Percentiles rank a stretch among this genome's conserved stretches.
phyloP scores from a whole-genome alignment of 805 yeast species.

The Saccharomycopsis babjevae region DNA sequence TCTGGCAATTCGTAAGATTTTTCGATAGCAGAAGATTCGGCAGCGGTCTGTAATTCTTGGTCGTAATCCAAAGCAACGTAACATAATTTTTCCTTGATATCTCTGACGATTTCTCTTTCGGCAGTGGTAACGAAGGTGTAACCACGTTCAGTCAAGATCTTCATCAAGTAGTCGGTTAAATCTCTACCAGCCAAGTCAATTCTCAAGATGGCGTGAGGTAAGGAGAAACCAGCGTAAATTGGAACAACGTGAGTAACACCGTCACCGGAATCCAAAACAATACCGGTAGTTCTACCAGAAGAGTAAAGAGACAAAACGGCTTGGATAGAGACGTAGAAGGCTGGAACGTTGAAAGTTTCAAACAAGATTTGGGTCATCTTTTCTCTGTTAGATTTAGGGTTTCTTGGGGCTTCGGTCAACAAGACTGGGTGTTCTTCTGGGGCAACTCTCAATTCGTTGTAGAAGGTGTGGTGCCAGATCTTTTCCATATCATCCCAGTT shows the following conservation, averaged over 20 bases:
- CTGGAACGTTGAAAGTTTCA: conserved; percentile 99
- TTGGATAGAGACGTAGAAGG: conserved; percentile 97
- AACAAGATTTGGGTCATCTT: conserved; percentile 99
- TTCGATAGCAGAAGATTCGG: conserved; percentile 96
- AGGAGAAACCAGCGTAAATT: conserved; percentile 98
- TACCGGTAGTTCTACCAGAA: conserved; percentile 99
- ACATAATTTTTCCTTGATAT: conserved; percentile 97
- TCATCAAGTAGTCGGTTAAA: conserved; percentile 97
- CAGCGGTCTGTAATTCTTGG: conserved; percentile 98
- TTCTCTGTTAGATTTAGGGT: conserved; percentile 99
- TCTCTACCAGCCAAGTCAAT: conserved; percentile 99
- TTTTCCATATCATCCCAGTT: conserved; percentile 99
- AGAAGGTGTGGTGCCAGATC: conserved; percentile 99
- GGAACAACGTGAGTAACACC: conserved; percentile 99
- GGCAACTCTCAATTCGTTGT: conserved; percentile 99
- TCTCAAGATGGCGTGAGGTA: conserved; percentile 98
- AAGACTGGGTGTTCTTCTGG: conserved; percentile 99
- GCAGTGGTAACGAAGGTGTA: conserved; percentile 98
- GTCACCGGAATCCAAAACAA: conserved; percentile 98
- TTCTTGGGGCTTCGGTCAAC: conserved; percentile 99
- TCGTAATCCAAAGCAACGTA: conserved; percentile 98
- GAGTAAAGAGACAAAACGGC: conserved; percentile 97
- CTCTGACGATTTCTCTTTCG: conserved; percentile 69
- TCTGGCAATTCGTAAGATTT: conserved; percentile 99
- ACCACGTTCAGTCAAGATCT: conserved; percentile 97